Percentiles rank a stretch among this genome's conserved stretches.
phyloP scores from a whole-genome alignment of 2,329 filamentous ascomycete species.

The Aspergillus sp. region DNA sequence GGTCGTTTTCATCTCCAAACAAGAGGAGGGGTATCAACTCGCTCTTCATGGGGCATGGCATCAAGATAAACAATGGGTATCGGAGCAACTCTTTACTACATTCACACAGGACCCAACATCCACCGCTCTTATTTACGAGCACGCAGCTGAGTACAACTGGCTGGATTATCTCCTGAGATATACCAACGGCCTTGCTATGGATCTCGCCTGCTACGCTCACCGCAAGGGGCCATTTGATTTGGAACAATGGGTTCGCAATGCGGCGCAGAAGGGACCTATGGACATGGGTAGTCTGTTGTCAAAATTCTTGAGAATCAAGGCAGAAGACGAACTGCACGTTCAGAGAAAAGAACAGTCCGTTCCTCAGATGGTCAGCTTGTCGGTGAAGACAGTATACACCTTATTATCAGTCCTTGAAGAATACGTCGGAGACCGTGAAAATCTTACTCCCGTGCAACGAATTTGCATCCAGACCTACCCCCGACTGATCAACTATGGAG shows the following conservation, averaged over 20 bases:
- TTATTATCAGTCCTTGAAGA: constrained; percentile 78
- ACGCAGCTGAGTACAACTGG: constrained; percentile 80
- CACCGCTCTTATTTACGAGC: constrained; percentile 70
- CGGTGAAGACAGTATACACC: constrained; percentile 80
- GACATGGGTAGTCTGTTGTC: constrained; percentile 70
- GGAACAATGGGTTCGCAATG: constrained; percentile 73
- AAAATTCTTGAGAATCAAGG: constrained; percentile 82
- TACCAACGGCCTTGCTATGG: constrained; percentile 80
- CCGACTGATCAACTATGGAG: constrained; percentile 91
- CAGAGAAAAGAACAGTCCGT: constrained; percentile 69
- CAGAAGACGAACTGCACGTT: constrained; percentile 72
- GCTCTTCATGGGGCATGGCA: constrained; percentile 90
- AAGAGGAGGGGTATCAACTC: constrained; percentile 76
- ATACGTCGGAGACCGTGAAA: constrained; percentile 58
- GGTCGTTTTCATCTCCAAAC: constrained; percentile 77
- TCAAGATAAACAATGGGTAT: constrained; percentile 85
- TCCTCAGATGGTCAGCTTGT: constrained; percentile 70
- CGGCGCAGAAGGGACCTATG: constrained; percentile 61
- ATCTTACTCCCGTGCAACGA: constrained; percentile 78
- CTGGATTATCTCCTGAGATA: constrained; percentile 76
- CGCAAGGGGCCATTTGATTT: constrained; percentile 78
- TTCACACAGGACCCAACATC: constrained; percentile 70
- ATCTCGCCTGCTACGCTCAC: constrained; percentile 82
- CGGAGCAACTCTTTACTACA: constrained; percentile 72
- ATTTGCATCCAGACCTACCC: constrained; percentile 91